A percentile compares a stretch with the other conserved stretches of the same genome.
phyloP scores from a whole-genome alignment of 2,329 filamentous ascomycete genomes.

The Botrytis porri region DNA sequence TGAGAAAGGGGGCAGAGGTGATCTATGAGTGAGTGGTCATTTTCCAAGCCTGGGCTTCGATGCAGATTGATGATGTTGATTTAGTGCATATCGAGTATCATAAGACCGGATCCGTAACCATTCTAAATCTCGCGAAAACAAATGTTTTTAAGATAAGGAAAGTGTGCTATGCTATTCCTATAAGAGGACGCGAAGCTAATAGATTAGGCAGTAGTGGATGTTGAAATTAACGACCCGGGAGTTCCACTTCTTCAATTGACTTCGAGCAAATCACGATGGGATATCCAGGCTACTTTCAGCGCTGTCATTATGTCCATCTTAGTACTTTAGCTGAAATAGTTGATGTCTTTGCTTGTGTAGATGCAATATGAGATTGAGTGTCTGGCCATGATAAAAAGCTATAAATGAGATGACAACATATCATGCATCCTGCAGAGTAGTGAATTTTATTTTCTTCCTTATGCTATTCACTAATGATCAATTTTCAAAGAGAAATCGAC shows the following conservation, averaged over 20 bases:
- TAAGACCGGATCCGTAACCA: background rate
- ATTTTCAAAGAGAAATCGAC: slow-evolving; percentile 98
- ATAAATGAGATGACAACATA: background rate
- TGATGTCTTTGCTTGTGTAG: background rate
- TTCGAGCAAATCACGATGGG: background rate
- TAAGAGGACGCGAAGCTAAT: background rate
- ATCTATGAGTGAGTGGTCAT: slow-evolving; percentile 44
- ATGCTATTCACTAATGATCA: slow-evolving; percentile 40
- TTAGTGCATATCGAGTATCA: slow-evolving; percentile 29
- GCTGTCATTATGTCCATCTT: background rate
- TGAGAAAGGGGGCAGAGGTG: slow-evolving; percentile 46
- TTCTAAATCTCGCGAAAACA: background rate
- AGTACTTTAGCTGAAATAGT: background rate
- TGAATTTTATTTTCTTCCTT: background rate
- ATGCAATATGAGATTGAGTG: background rate
- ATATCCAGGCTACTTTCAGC: background rate
- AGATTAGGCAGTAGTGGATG: background rate
- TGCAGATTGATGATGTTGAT: slow-evolving; percentile 7
- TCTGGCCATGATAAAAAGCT: background rate
- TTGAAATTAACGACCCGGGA: too few relatives aligned
- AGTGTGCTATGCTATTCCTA: background rate
- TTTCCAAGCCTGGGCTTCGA: background rate
- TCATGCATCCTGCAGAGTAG: background rate
- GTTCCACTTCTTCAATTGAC: background rate
- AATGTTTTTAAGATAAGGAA: background rate